A percentile compares a stretch with the other conserved stretches of the same genome.
Conservation (phyloP, 768 basidiomycete species). For the Paxillus rubicundulus region DNA sequence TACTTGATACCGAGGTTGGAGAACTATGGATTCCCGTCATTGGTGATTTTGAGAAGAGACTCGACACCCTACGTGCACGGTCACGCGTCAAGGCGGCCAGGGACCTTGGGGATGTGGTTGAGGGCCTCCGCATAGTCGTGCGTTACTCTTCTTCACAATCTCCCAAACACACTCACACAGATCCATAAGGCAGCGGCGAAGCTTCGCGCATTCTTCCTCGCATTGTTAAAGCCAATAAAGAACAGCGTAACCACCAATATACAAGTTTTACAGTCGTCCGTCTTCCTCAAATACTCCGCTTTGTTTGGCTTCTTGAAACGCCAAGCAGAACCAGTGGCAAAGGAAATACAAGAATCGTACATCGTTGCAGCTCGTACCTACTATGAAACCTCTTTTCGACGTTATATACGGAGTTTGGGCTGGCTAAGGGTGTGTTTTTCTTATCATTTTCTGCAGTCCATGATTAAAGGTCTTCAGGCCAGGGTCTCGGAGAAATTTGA, state of each 20-base stretch:
- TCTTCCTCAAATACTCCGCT: conserved; percentile 78
- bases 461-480: conserved; percentile 40
- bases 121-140: conserved; percentile 88
- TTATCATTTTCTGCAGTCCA: neutral
- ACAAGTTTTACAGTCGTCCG: conserved; percentile 85
- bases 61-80: conserved; percentile 67
- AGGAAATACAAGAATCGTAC: conserved; percentile 87
- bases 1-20: conserved; percentile 82
- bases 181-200: conserved; percentile 77
- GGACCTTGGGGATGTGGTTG: conserved; percentile 78
- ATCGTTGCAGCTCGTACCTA: conserved; percentile 80
- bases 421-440: conserved; percentile 61
- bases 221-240: conserved; percentile 79
- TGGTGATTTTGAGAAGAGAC: conserved; percentile 72
- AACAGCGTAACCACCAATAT: conserved; percentile 86
- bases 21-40: conserved; percentile 88
- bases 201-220: conserved; percentile 81
- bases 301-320: conserved; percentile 85
- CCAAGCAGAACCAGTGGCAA: conserved; percentile 76
- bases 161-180: conserved; percentile 1
- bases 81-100: conserved; percentile 84
- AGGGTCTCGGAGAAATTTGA: conserved; percentile 71
- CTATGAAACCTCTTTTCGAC: conserved; percentile 92
- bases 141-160: conserved; percentile 25
- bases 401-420: conserved; percentile 81